Percentiles rank a stretch among this genome's conserved stretches.
These are phyloP conservation scores for Metroxylon sagu DNA, from an alignment of 176 grass and related monocot species.

Conservation along the genomic window DNA sequence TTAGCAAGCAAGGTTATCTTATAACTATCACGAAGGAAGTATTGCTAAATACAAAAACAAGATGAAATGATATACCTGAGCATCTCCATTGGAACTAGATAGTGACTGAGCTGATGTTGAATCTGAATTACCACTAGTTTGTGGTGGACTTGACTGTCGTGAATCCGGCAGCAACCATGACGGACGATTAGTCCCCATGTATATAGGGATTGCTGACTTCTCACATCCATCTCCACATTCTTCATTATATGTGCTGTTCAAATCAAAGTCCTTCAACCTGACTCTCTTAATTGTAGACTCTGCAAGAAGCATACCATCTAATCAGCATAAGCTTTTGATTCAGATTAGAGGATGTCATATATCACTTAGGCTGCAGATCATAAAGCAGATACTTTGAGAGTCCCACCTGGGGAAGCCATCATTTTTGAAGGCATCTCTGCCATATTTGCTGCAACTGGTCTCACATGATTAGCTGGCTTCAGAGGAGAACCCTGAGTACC, in stretches of 20 bases:
- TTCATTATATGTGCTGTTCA: slow-evolving; percentile 49
- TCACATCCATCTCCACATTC: slow-evolving; percentile 26
- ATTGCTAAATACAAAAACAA: too few relatives aligned
- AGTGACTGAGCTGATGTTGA: slow-evolving; percentile 18
- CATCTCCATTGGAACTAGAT: slow-evolving; percentile 25
- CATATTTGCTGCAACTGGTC: not conserved
- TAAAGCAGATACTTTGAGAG: too few relatives aligned
- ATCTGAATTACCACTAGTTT: slow-evolving; percentile 23
- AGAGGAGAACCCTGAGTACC: slow-evolving; percentile 2
- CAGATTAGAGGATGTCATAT: too few relatives aligned
- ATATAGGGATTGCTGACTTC: not conserved
- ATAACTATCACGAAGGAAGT: too few relatives aligned
- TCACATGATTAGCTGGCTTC: not conserved
- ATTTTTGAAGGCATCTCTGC: not conserved
- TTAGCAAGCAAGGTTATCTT: too few relatives aligned
- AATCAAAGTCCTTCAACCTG: slow-evolving; percentile 49
- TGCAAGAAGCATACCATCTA: slow-evolving; percentile 22
- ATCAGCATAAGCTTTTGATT: slow-evolving; percentile 13
- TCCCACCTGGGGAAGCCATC: slow-evolving; percentile 4
- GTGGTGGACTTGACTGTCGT: slow-evolving; percentile 12
- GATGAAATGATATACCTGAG: slow-evolving; percentile 36
- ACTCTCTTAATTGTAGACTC: slow-evolving; percentile 21
- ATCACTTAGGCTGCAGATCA: too few relatives aligned
- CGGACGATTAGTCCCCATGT: not conserved
- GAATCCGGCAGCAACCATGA: slow-evolving; percentile 21